Evolutionary conservation across 306 rosid species (phyloP), one percentile per base, ranked within the genome.

Genomic region (Castanea crenata): DNA sequence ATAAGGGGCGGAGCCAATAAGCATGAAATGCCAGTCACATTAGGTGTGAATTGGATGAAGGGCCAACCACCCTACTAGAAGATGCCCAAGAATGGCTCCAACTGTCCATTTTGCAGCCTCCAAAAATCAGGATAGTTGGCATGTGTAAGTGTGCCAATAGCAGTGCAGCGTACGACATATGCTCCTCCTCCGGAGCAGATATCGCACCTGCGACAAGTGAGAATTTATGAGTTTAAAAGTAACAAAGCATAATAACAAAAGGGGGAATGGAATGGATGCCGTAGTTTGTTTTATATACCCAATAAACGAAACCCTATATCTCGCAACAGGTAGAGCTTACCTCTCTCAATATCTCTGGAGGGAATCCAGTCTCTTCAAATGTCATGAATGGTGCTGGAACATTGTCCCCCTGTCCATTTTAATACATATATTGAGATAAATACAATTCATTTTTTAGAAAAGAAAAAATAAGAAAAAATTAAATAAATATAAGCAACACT

Each of bases 161-260:
- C 98, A 89, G 90, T 87, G 97, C 99, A 96, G 99, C 98, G 99
- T 96, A 96, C 99, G 99, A 96, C 99, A 96, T 96, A 90, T 96
- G 99, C 99, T 96, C 99, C 99, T 88, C 97, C 97, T 80, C 98
- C 81, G 98, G 99, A 96, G 99, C 99, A 96, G 91, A 96, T 96
- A 96, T 96, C 99, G 99, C 98, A 96, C 97, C 99, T 96, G 99
- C 99, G 97, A 96, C 96, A 95, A 95, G 96, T 79, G 93, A 94
- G 86, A 89, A 86, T 84, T 88, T 41, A 90, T 89, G 86, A 93
- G 98, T 91, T 91, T 81, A 86, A 85, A 91, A 86, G 83, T 81
- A 80, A 82, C 44, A 79, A 76, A 84, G 74, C 72, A 49, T 61
- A 75, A 83, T 62, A 46, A 69, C 70, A 65, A 64, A 16, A 73